These are phyloP conservation scores for Papilionanthe hybrid DNA, from an alignment of 116 monocot species.

Conservation along the genomic window DNA sequence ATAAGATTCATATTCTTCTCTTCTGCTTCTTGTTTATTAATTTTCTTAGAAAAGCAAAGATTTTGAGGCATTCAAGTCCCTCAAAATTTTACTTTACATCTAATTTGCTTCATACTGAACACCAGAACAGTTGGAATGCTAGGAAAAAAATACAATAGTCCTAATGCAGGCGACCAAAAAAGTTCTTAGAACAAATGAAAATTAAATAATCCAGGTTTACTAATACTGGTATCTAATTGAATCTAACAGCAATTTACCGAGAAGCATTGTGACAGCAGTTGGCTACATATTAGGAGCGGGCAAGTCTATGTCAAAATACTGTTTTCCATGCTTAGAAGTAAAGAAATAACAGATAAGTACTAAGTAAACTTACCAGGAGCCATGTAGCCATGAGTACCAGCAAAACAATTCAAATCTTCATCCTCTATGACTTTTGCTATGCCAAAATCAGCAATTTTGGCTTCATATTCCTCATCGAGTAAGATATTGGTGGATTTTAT, in stretches of 20 bases:
- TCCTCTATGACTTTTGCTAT: conserved; percentile 54
- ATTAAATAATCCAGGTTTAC: too few species aligned
- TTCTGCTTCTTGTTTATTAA: too few species aligned
- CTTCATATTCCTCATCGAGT: conserved; percentile 72
- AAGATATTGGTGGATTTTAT: conserved; percentile 81
- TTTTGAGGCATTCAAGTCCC: too few species aligned
- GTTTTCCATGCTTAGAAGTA: not conserved
- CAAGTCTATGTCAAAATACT: not conserved
- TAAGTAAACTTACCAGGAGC: conserved; percentile 50
- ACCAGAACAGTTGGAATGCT: too few species aligned
- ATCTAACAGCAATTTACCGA: not conserved
- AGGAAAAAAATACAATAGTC: too few species aligned
- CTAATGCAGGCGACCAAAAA: too few species aligned
- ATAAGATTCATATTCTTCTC: too few species aligned
- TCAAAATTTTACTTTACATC: too few species aligned
- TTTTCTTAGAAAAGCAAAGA: too few species aligned
- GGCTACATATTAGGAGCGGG: not conserved
- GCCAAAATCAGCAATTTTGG: conserved; percentile 86
- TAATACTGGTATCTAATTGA: not conserved
- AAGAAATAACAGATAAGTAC: not conserved
- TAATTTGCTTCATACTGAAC: too few species aligned
- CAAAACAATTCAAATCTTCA: conserved; percentile 44
- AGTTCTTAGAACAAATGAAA: too few species aligned
- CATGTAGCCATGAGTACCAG: conserved; percentile 79
- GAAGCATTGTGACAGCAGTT: not conserved